Percentiles rank a stretch among this genome's conserved stretches.
Evolutionary conservation across 2,329 filamentous ascomycete species (phyloP).

Genomic region (Aspergillus amoenus): DNA sequence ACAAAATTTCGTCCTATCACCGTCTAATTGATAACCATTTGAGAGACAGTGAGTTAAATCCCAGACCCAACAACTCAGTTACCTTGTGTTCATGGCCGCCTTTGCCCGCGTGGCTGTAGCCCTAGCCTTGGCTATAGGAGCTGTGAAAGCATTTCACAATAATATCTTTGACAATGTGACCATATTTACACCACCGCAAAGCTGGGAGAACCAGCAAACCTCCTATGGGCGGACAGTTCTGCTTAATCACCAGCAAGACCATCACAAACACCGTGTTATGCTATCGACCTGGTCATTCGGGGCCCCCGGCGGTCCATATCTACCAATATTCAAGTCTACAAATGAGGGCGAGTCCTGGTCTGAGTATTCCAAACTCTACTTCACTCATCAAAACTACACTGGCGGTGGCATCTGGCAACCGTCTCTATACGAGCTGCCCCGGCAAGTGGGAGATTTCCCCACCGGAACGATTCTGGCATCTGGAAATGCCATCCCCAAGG

Average conservation of each 20-base stretch:
- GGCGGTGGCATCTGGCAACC: not conserved
- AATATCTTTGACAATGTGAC: not conserved
- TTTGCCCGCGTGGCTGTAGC: not conserved
- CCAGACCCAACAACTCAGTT: not conserved
- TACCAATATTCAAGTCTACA: not conserved
- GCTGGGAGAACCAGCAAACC: not conserved
- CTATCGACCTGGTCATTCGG: not conserved
- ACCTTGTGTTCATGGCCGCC: not conserved
- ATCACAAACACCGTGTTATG: not conserved
- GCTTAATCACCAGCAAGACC: not conserved
- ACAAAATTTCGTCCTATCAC: not conserved
- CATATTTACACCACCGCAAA: not conserved
- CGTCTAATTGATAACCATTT: not conserved
- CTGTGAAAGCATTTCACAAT: not conserved
- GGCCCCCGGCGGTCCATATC: not conserved
- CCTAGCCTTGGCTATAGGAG: not conserved
- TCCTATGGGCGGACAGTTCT: not conserved
- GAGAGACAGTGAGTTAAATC: not conserved
- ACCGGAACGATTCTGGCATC: too few species aligned
- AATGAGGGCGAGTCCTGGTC: not conserved
- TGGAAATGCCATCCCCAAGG: too few species aligned
- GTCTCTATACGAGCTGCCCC: not conserved
- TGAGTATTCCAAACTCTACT: not conserved
- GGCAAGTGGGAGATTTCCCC: not conserved
- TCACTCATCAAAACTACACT: not conserved